Evolutionary conservation across 192 early-diverging fungal species (phyloP).

Genomic region (Entomortierella chlamydospora): DNA sequence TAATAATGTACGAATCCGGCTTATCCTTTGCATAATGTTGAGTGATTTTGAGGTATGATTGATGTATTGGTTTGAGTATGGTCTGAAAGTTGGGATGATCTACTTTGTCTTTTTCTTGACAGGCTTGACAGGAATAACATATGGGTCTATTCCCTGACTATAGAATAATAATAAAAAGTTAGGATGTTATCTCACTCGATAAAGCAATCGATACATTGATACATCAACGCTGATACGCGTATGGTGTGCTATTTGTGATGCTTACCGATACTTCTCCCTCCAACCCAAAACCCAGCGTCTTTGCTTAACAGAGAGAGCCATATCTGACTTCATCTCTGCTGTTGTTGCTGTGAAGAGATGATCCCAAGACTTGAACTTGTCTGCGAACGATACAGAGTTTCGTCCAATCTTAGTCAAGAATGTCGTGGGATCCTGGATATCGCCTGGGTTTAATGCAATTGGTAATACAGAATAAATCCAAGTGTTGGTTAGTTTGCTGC

Average conservation of each 20-base stretch:
- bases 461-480: not conserved
- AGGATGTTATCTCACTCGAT: no score
- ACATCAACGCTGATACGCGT: no score
- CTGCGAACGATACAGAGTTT: constrained; percentile 30
- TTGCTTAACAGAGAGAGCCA: constrained; percentile 70
- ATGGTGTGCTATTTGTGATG: no score
- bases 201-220: no score
- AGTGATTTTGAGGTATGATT: not conserved
- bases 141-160: constrained; percentile 65
- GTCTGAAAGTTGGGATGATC: not conserved
- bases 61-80: no score
- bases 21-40: not conserved
- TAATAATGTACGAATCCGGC: no score
- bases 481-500: no score
- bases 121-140: constrained; percentile 57
- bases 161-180: not conserved
- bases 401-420: constrained; percentile 52
- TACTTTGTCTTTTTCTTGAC: constrained; percentile 52
- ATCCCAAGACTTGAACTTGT: constrained; percentile 69
- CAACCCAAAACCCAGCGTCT: constrained; percentile 65
- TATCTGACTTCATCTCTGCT: constrained; percentile 63
- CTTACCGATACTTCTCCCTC: constrained; percentile 54
- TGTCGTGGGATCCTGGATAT: constrained; percentile 40
- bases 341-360: constrained; percentile 67
- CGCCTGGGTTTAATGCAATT: constrained; percentile 19